Conservation (phyloP, 208 protist species). For the Leishmania guyanensis region DNA sequence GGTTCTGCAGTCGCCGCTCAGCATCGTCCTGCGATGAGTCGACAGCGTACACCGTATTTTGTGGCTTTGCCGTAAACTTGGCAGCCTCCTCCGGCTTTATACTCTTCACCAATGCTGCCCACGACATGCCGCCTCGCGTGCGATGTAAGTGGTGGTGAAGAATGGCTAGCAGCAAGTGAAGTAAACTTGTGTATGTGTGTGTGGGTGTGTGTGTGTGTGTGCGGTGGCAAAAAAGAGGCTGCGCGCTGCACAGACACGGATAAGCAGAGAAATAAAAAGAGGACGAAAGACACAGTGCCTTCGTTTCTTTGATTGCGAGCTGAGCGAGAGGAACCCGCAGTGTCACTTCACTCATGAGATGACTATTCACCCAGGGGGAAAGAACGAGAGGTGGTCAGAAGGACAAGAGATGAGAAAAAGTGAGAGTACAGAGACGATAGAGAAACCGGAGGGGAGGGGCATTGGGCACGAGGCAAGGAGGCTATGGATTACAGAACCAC, state of each 20-base stretch:
- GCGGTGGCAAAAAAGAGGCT: not conserved
- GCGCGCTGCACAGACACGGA: not conserved
- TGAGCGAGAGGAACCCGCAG: not conserved
- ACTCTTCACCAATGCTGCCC: slow-evolving; percentile 58
- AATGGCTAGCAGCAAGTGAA: not conserved
- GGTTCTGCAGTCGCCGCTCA: slow-evolving; percentile 37
- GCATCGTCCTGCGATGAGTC: slow-evolving; percentile 26
- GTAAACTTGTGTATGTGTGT: not conserved
- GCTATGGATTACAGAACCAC: not conserved
- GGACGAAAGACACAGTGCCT: no score
- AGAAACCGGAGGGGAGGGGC: not conserved
- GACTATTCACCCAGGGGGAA: not conserved
- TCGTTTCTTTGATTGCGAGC: not conserved
- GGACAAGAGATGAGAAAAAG: not conserved
- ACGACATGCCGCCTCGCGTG: slow-evolving; percentile 51
- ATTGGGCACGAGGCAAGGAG: no score
- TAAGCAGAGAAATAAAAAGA: not conserved
- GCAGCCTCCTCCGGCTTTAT: slow-evolving; percentile 40
- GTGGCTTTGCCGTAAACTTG: slow-evolving; percentile 29
- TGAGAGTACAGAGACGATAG: not conserved
- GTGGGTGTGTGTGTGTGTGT: not conserved
- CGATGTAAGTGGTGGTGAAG: not conserved
- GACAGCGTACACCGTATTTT: slow-evolving; percentile 36
- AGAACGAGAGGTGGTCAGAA: not conserved
- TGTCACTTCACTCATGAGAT: not conserved